phyloP scores from a whole-genome alignment of 2,329 filamentous ascomycete species.

The Septoria petroselini region DNA sequence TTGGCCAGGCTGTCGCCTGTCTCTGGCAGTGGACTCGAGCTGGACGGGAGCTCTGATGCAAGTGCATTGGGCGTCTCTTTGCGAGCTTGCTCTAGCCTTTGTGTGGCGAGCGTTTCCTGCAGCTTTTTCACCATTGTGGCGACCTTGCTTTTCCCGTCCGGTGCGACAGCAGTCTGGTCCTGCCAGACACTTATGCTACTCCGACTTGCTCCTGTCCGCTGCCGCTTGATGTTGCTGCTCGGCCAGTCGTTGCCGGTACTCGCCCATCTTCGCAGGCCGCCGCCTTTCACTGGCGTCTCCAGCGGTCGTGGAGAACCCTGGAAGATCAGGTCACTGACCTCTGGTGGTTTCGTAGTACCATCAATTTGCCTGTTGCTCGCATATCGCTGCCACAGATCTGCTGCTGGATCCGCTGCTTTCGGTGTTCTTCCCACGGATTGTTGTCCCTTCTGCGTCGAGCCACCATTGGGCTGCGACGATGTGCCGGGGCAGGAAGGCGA shows the following conservation, averaged over 20 bases:
- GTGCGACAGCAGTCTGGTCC: constrained; percentile 36
- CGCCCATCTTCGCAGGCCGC: constrained; percentile 50
- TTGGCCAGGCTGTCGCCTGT: constrained; percentile 21
- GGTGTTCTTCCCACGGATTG: constrained; percentile 37
- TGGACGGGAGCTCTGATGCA: constrained; percentile 41
- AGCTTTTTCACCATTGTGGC: constrained; percentile 44
- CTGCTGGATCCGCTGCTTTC: constrained; percentile 47
- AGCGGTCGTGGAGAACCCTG: constrained; percentile 47
- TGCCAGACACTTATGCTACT: constrained; percentile 38
- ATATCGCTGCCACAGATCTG: constrained; percentile 49
- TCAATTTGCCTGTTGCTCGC: constrained; percentile 39
- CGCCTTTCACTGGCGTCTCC: constrained; percentile 46
- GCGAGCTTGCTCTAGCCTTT: constrained; percentile 28
- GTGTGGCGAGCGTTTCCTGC: constrained; percentile 44
- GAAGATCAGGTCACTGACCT: constrained; percentile 46
- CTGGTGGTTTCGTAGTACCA: constrained; percentile 40
- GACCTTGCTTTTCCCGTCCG: constrained; percentile 35
- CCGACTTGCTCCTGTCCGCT: constrained; percentile 37
- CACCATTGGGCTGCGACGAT: constrained; percentile 41
- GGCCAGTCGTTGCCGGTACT: constrained; percentile 53
- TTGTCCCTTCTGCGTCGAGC: constrained; percentile 25
- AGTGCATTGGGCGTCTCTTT: constrained; percentile 14
- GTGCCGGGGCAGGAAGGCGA: constrained; percentile 42
- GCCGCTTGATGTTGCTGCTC: constrained; percentile 40
- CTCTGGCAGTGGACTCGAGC: constrained; percentile 48